Evolutionary conservation across 331 rosid species (phyloP).

Genomic region (Spiraea crenata): DNA sequence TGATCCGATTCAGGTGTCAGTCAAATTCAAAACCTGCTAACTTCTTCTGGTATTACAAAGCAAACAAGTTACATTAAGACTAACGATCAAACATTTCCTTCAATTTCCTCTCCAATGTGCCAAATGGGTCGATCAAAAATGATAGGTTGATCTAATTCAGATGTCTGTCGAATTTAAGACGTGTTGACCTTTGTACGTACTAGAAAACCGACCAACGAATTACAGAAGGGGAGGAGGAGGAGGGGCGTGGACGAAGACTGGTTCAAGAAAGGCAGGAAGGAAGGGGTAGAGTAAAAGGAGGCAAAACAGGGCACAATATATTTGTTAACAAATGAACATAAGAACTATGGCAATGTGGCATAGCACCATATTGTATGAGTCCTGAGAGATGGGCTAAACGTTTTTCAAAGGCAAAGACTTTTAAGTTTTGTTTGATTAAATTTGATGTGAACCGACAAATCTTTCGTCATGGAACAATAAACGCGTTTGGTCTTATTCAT

Average conservation of each 20-base stretch:
- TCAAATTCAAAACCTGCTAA: no score
- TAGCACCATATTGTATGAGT: background rate
- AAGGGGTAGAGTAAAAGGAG: constrained; percentile 2
- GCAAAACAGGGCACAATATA: background rate
- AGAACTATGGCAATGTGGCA: no score
- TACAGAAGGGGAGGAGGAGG: constrained; percentile 4
- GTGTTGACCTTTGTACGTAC: no score
- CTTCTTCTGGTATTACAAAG: no score
- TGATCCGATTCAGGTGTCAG: no score
- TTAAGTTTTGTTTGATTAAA: constrained; percentile 12
- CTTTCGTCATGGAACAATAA: constrained; percentile 4
- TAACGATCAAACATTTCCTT: no score
- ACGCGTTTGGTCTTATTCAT: constrained; percentile 24
- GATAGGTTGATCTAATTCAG: no score
- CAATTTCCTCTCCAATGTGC: constrained; percentile 15
- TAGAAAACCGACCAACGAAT: no score
- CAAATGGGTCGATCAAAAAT: no score
- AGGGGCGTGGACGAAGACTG: constrained; percentile 60
- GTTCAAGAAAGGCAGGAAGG: constrained; percentile 56
- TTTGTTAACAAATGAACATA: background rate
- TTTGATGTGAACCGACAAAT: constrained; percentile 34
- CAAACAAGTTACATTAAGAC: no score
- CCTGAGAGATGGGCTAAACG: constrained; percentile 13
- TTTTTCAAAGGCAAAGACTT: constrained; percentile 13
- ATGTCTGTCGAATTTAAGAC: no score